Evolutionary conservation across 257 asterid species (phyloP).

Genomic region (Gentiana macrophylla): DNA sequence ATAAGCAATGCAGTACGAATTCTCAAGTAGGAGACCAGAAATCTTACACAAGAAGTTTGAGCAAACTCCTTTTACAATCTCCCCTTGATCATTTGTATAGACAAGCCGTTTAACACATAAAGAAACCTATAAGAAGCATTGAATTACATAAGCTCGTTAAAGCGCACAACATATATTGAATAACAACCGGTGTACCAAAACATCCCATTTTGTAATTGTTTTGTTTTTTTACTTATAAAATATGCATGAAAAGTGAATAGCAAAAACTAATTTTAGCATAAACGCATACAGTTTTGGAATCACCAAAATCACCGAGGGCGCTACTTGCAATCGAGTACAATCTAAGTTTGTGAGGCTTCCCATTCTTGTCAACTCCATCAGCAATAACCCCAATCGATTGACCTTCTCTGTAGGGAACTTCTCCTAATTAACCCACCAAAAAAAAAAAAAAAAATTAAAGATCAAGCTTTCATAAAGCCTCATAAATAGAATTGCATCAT

Average conservation of each 20-base stretch:
- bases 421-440: slow-evolving; percentile 42
- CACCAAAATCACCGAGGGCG: slow-evolving; percentile 95
- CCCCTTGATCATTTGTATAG: slow-evolving; percentile 88
- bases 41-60: slow-evolving; percentile 91
- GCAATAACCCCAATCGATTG: slow-evolving; percentile 90
- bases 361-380: slow-evolving; percentile 89
- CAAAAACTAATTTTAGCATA: not conserved
- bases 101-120: slow-evolving; percentile 85
- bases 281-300: slow-evolving; percentile 78
- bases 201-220: no score
- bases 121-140: slow-evolving; percentile 51
- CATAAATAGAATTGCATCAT: no score
- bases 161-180: not conserved
- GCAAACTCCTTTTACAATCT: slow-evolving; percentile 87
- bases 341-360: slow-evolving; percentile 93
- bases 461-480: no score
- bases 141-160: not conserved
- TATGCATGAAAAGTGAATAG: no score
- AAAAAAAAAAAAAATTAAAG: not conserved
- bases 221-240: not conserved
- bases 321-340: slow-evolving; percentile 96
- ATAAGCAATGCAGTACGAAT: not conserved
- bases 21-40: slow-evolving; percentile 2
- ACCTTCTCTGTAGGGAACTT: slow-evolving; percentile 91
- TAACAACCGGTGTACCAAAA: not conserved